A percentile compares a stretch with the other conserved stretches of the same genome.
Evolutionary conservation across 495 filamentous ascomycete species (phyloP).

Genomic region (Diplogelasinospora grovesii): DNA sequence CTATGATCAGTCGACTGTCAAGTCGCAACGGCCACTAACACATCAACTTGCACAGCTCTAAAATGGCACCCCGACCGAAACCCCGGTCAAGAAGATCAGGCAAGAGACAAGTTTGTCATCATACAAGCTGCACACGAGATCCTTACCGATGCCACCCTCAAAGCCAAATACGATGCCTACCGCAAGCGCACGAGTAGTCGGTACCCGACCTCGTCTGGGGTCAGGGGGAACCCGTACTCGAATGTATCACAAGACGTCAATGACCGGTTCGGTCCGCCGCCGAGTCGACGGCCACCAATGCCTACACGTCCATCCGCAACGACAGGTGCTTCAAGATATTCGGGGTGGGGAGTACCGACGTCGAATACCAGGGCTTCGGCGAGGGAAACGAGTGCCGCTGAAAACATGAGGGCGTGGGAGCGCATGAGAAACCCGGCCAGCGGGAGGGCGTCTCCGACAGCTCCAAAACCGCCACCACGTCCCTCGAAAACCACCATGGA

Average conservation of each 20-base stretch:
- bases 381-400: conserved; percentile 50
- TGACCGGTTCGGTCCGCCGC: conserved; percentile 32
- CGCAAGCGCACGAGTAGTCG: conserved; percentile 34
- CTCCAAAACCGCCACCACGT: conserved; percentile 17
- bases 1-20: neutral
- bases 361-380: conserved; percentile 43
- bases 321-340: conserved; percentile 13
- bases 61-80: conserved; percentile 89
- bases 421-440: conserved; percentile 43
- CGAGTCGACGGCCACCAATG: conserved; percentile 34
- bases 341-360: conserved; percentile 25
- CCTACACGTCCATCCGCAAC: conserved; percentile 25
- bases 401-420: conserved; percentile 62
- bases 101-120: conserved; percentile 71
- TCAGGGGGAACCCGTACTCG: conserved; percentile 48
- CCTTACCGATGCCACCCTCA: conserved; percentile 58
- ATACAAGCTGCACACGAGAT: conserved; percentile 86
- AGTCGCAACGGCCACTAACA: conserved; percentile 4
- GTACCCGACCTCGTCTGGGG: conserved; percentile 36
- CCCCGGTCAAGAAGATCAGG: conserved; percentile 69
- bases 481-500: conserved; percentile 7
- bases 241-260: conserved; percentile 35
- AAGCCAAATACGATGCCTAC: conserved; percentile 71
- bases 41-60: conserved; percentile 51
- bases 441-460: conserved; percentile 20